Percentiles rank a stretch among this genome's conserved stretches.
phyloP scores from a whole-genome alignment of 1,284 basidiomycete species.

The Sanghuangporus weigelae region DNA sequence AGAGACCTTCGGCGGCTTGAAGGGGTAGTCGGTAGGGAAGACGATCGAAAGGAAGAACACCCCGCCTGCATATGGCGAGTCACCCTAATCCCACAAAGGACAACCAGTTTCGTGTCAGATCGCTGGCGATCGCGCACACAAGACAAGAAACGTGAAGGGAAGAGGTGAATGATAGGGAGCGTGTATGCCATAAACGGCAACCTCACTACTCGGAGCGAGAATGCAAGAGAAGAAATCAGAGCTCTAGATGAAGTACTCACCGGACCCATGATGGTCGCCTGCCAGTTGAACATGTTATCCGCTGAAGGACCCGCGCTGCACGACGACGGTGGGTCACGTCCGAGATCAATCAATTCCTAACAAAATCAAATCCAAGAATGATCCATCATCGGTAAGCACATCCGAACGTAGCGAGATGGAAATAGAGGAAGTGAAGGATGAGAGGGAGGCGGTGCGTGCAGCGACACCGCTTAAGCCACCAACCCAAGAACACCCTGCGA shows the following conservation, averaged over 20 bases:
- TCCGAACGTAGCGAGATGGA: neutral
- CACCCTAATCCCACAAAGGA: conserved; percentile 50
- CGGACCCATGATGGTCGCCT: conserved; percentile 97
- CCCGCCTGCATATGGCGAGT: conserved; percentile 93
- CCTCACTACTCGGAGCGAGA: neutral
- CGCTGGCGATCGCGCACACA: neutral
- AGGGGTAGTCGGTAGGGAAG: conserved; percentile 95
- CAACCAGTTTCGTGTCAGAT: neutral
- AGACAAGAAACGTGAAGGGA: neutral
- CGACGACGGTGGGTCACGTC: conserved; percentile 94
- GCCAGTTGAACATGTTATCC: conserved; percentile 98
- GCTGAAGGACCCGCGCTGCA: conserved; percentile 95
- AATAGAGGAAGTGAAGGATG: neutral
- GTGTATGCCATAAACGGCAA: conserved; percentile 17
- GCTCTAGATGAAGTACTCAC: conserved; percentile 43
- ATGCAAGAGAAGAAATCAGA: conserved; percentile 15
- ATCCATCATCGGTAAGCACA: neutral
- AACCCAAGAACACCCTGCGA: neutral
- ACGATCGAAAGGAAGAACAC: conserved; percentile 95
- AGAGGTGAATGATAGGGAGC: conserved; percentile 16
- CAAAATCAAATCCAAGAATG: neutral
- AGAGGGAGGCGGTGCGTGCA: conserved; percentile 1
- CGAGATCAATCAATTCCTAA: conserved; percentile 96
- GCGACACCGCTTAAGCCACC: neutral
- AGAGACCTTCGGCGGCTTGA: conserved; percentile 99